phyloP scores from a whole-genome alignment of 1,284 basidiomycete species.

The Neonothopanus nambi region DNA sequence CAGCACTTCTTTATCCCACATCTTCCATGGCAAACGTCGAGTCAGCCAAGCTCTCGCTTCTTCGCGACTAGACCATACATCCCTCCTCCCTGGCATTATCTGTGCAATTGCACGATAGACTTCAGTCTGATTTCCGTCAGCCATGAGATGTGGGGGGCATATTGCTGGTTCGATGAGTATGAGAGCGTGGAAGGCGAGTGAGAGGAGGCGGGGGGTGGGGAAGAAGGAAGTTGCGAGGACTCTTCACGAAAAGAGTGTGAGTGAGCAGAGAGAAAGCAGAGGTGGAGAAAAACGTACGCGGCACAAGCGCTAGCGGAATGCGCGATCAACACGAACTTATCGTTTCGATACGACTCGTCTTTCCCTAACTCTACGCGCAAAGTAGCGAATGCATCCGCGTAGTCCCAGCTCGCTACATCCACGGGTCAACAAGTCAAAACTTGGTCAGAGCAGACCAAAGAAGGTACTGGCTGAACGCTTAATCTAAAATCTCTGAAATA shows the following conservation, averaged over 20 bases:
- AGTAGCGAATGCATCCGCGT: constrained; percentile 29
- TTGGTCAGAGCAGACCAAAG: too few relatives aligned
- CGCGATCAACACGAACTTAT: constrained; percentile 29
- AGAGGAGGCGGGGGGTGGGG: constrained; percentile 27
- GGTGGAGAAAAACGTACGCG: constrained; percentile 22
- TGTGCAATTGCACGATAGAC: constrained; percentile 25
- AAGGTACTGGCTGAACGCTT: not conserved
- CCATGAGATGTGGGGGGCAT: constrained; percentile 17
- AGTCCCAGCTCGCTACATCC: constrained; percentile 25
- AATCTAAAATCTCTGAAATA: not conserved
- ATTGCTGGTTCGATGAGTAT: constrained; percentile 31
- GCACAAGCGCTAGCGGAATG: constrained; percentile 32
- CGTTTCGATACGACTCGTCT: constrained; percentile 23
- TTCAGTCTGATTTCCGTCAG: constrained; percentile 23
- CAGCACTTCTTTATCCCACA: constrained; percentile 8
- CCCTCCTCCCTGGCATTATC: constrained; percentile 25
- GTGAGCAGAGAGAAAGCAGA: not conserved
- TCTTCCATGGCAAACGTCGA: constrained; percentile 23
- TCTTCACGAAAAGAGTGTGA: constrained; percentile 12
- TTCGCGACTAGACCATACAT: constrained; percentile 28
- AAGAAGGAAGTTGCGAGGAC: constrained; percentile 30
- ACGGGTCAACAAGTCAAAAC: not conserved
- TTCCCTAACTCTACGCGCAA: constrained; percentile 25
- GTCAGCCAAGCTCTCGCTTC: constrained; percentile 27
- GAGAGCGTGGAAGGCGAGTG: constrained; percentile 22